Base-by-base conservation (phyloP, 2,329 filamentous ascomycete genomes). In the Phoma herbarum region DNA sequence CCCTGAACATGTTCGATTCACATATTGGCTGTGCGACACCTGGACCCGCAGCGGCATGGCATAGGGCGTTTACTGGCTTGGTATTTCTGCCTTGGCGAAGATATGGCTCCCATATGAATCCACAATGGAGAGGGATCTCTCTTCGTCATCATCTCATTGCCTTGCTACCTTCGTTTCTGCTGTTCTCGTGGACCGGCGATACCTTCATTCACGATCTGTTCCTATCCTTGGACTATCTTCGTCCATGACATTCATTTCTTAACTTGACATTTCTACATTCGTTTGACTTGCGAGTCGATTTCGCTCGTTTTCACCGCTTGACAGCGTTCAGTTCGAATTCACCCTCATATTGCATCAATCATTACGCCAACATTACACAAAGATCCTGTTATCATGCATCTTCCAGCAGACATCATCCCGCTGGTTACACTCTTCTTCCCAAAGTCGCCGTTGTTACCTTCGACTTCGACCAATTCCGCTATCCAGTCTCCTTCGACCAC, bases 381-480 rank as follows among this genome's bases (percentile, higher is more conserved):
- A 29, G 9, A 18, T 12, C 1, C n/a, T 16, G 20, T n/a, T 25
- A 51, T 20, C 4, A 59, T 59, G 50, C 50, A 23, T 39, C 42
- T 54, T 14, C 46, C 50, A 26, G 44, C 50, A 26, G 41, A 46
- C n/a, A 22, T 54, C 16, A 25, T 41, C n/a, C 41, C 56, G n/a
- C n/a, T 59, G 3, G 41, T 59, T 29, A 22, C 56, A 8, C 37
- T 59, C 25, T 59, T 59, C 46, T 59, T 59, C 11, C 56, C 56
- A n/a, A 20, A 54, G 1, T 59, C 56, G 12, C 41, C 50, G 7
- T 42, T 59, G 14, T 16, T 59, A 14, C 23, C 37, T 12, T 37
- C 44, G 1, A 45, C 49, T 16, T 12, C 37, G 6, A 53, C 56
- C 1, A 31, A 41, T 4, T 6, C 26, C 16, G 35, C 37, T 22